A percentile compares a stretch with the other conserved stretches of the same genome.
Conservation (phyloP, 2,329 filamentous ascomycete species). For the Arthrobotrys iridis region DNA sequence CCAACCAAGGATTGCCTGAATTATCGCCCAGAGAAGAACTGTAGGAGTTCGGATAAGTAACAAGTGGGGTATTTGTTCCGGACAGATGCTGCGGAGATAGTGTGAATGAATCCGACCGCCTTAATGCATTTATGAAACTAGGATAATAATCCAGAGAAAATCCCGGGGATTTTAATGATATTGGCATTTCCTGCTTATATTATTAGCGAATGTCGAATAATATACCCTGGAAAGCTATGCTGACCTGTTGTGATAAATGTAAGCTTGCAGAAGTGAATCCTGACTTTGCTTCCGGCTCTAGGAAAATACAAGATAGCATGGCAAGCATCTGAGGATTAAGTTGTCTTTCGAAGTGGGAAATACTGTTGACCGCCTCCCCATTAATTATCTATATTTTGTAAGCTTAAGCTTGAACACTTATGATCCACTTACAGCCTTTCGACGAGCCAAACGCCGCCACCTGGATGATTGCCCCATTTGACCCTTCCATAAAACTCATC, state of each 20-base stretch:
- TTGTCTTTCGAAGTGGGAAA: slow-evolving; percentile 71
- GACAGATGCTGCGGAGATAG: slow-evolving; percentile 63
- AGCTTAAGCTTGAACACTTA: no score
- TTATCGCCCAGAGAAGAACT: slow-evolving; percentile 53
- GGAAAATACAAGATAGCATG: slow-evolving; percentile 76
- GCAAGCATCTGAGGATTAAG: slow-evolving; percentile 76
- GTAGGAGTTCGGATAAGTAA: slow-evolving; percentile 57
- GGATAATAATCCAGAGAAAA: slow-evolving; percentile 76
- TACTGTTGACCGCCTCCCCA: no score
- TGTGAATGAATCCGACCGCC: slow-evolving; percentile 68
- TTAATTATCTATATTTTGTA: no score
- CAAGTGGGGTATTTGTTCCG: slow-evolving; percentile 63
- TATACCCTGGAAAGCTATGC: neutral
- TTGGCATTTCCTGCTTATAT: slow-evolving; percentile 67
- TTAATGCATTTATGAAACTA: slow-evolving; percentile 68
- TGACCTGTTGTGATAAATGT: slow-evolving; percentile 65
- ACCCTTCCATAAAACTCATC: slow-evolving; percentile 68
- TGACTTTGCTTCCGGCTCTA: slow-evolving; percentile 68
- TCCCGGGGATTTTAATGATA: slow-evolving; percentile 73
- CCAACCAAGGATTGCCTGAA: slow-evolving; percentile 47
- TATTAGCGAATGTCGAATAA: neutral
- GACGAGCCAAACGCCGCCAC: slow-evolving; percentile 68
- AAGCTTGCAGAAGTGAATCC: slow-evolving; percentile 70
- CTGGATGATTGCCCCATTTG: slow-evolving; percentile 74
- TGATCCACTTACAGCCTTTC: slow-evolving; percentile 66